Evolutionary conservation across 2,329 filamentous ascomycete species (phyloP), one percentile per base, ranked within the genome.

Genomic region (Xylariales sp.): DNA sequence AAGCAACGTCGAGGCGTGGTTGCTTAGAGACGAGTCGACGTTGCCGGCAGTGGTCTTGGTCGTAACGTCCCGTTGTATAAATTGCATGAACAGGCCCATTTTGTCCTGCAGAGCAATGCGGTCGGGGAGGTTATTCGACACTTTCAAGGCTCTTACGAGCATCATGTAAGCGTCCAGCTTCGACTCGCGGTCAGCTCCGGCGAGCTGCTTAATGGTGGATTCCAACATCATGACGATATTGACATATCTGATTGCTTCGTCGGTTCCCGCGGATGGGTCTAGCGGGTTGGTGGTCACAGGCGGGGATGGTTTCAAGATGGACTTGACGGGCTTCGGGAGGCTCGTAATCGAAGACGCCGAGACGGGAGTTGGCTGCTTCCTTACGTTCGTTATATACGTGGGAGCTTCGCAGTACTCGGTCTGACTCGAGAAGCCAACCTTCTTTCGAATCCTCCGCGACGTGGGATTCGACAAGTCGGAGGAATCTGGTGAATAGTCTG

Each of bases 121-220:
- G 50, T 93, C 84, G 0, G 89, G 89, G 11, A 94, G 67, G 51
- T 87, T 86, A 47, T 90, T 87, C 43, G 91, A 95, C 5, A 84
- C 77, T 59, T 88, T 86, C 52, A 96, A 69, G 4, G 84, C 82
- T 24, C 81, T 76, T 22, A 84, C 79, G 32, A 98, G 70, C 54
- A 85, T 85, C 58, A 83, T 81, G 56, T 98, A 97, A 36, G 90
- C 88, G 65, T 98, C 93, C 22, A 93, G 64, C 51, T 84, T 84
- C 10, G 80, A 82, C 43, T 81, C 76, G 40, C 84, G 74, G 51
- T 89, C 85, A 21, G 80, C 71, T 16, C 86, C 82, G 27, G 84
- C 86, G 35, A 98, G 74, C 63, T 93, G 86, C 62, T 87, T 83
- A 25, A 88, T 76, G 4, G 88, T 80, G 1, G 88, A 94, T 52